Evolutionary conservation across 2,329 filamentous ascomycete species (phyloP), one percentile per base, ranked within the genome.

Genomic region (Zasmidium cellare): DNA sequence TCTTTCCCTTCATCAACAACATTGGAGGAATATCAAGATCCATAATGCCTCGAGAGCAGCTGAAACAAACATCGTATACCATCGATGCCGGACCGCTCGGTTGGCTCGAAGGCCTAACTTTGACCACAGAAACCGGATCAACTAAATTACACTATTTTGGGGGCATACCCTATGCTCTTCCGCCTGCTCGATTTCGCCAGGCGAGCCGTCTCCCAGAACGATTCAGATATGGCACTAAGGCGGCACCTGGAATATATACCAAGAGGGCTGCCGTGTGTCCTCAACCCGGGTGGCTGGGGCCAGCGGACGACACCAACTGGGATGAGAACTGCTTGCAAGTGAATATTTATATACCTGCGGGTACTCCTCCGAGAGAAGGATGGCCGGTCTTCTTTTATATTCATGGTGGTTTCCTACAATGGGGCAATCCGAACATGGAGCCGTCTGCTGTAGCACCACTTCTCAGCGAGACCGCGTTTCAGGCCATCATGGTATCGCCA

Each of bases 371-470:
- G 31, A 72, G 65, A 25, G 57, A 54, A 73, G 80, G 83, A 16
- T 85, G 82, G 82, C 83, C 83, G 3, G 82, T 85, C 0, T 75
- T 83, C 51, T 79, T 85, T 63, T 85, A 78, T 68, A 82, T 85
- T 48, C 83, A 82, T 79, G 75, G 71, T 53, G 83, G 83, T 2
- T 86, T 83, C 66, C 73, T 86, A 20, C 83, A 86, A 70, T 80
- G 80, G 58, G 83, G 83, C 19, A 74, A 69, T 9, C 76, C 83
- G 0, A 84, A 84, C 60, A 65, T 64, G 51, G 46, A 54, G 9
- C 72, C 74, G 22, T 71, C 75, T 23, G 75, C 79, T 49, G 68
- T 78, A 1, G 74, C 74, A 2, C 74, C 75, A 1, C 71, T 85
- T 45, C 69, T 85, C 6, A 75, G 74, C 38, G 79, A 83, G 51